Evolutionary conservation across 192 early-diverging fungal species (phyloP), one percentile per base, ranked within the genome.

Genomic region (Backusella tuberculispora): DNA sequence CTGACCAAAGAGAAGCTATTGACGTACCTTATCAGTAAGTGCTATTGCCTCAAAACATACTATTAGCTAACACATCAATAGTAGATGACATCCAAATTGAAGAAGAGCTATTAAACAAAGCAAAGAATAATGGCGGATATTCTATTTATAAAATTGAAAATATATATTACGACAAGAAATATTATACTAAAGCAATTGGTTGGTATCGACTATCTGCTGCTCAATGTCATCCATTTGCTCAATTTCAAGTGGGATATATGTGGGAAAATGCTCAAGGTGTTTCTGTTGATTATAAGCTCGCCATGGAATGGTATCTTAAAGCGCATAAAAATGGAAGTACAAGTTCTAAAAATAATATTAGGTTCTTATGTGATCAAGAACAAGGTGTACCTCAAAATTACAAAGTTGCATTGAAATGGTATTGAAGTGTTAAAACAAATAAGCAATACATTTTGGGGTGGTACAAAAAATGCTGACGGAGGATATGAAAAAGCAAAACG

Each of bases 71-170:
- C n/a, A n/a, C n/a, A n/a, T 50, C 19, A 15, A 8, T 15, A 50
- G 48, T 50, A 8, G 48, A 50, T n/a, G 48, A 50, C 17, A 50
- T 50, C 19, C 48, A 14, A 19, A 15, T 50, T 7, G n/a, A 19
- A 7, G 48, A 6, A 19, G 19, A 50, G 17, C 14, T 47, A 13
- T 15, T 14, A 47, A 17, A 3, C 1, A 47, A 47, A 4, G 45
- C 45, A 9, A 1, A 17, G 4, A 4, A 47, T 0, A 15, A 15
- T 15, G 15, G 17, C 0, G 47, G 47, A 0, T 5, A 0, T 0
- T 48, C 47, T 19, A 2, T 48, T n/a, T n/a, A n/a, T n/a, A n/a
- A n/a, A n/a, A 48, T 48, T 6, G 47, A n/a, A 0, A 2, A 48
- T 6, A 48, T 48, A 17, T 48, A 48, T 48, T 48, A 5, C 4